Percentiles rank a stretch among this genome's conserved stretches.
These are phyloP conservation scores for Starmera caribaea DNA, from an alignment of 805 yeast genomes.

Conservation along the genomic window DNA sequence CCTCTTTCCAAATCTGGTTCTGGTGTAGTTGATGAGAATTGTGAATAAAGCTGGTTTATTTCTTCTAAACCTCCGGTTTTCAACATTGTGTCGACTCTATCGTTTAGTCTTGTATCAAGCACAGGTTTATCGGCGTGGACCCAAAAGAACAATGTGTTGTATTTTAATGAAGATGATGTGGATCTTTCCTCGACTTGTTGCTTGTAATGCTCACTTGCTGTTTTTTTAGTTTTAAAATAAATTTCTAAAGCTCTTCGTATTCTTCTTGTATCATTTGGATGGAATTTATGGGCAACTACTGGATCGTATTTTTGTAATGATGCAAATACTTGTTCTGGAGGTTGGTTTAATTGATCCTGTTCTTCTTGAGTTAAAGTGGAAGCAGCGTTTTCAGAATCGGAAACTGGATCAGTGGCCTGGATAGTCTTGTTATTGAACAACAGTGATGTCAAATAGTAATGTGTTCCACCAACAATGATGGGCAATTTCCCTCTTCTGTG, in stretches of 20 bases:
- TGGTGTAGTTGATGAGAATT: slow-evolving; percentile 25
- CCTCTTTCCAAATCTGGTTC: slow-evolving; percentile 58
- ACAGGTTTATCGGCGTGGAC: slow-evolving; percentile 54
- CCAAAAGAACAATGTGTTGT: slow-evolving; percentile 71
- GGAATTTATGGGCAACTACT: slow-evolving; percentile 66
- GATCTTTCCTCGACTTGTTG: slow-evolving; percentile 40
- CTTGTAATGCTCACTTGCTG: slow-evolving; percentile 62
- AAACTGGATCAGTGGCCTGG: slow-evolving; percentile 18
- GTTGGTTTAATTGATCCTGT: slow-evolving; percentile 40
- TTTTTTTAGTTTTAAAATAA: slow-evolving; percentile 51
- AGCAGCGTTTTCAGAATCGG: slow-evolving; percentile 3
- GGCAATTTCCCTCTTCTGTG: slow-evolving; percentile 66
- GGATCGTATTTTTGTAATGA: slow-evolving; percentile 55
- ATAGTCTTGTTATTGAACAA: slow-evolving; percentile 63
- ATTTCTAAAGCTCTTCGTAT: slow-evolving; percentile 77
- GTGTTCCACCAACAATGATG: slow-evolving; percentile 92
- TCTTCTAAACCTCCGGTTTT: slow-evolving; percentile 60
- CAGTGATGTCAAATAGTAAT: slow-evolving; percentile 77
- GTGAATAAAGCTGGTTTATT: slow-evolving; percentile 45
- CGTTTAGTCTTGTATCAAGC: slow-evolving; percentile 57
- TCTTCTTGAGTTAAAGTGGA: slow-evolving; percentile 23
- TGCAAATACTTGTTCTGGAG: slow-evolving; percentile 39
- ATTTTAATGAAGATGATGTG: slow-evolving; percentile 41
- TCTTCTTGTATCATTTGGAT: slow-evolving; percentile 82
- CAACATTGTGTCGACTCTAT: slow-evolving; percentile 80